A percentile compares a stretch with the other conserved stretches of the same genome.
Evolutionary conservation across 2,329 filamentous ascomycete species (phyloP).

Genomic region (Magnaporthiopsis rhizophila): DNA sequence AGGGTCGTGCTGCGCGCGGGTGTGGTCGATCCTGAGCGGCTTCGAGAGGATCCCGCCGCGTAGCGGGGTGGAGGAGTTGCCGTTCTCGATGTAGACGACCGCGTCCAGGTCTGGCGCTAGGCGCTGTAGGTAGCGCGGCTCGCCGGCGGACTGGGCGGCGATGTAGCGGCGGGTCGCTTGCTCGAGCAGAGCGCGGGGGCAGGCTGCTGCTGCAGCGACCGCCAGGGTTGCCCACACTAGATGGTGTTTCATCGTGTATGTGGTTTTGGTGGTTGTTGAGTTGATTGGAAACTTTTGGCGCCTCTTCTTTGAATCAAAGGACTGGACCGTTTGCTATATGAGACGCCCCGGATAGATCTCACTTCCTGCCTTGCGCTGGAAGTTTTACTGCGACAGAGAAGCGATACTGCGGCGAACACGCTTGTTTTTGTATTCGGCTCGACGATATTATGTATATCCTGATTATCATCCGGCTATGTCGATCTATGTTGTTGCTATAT

Average conservation of each 20-base stretch:
- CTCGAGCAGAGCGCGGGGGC: conserved; percentile 11
- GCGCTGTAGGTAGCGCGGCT: conserved; percentile 4
- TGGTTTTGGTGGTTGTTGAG: no score
- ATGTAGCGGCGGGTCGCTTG: conserved; percentile 9
- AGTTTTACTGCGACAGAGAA: no score
- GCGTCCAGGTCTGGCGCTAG: conserved; percentile 9
- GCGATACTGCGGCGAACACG: no score
- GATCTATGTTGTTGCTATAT: no score
- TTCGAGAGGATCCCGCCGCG: conserved; percentile 19
- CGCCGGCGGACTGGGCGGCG: conserved; percentile 10
- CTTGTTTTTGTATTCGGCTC: no score
- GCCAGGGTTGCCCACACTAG: not conserved
- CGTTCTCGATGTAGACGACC: conserved; percentile 13
- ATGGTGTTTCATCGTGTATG: no score
- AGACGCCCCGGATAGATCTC: no score
- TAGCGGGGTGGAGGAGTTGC: conserved; percentile 13
- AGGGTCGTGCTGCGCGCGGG: conserved; percentile 25
- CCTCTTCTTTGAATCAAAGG: no score
- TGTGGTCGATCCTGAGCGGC: conserved; percentile 23
- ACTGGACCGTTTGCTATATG: no score
- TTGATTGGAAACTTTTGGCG: no score
- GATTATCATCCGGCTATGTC: no score
- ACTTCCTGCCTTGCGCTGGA: fast-evolving
- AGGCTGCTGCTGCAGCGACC: conserved; percentile 6
- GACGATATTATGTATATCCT: no score